Evolutionary conservation across 2,329 filamentous ascomycete genomes (phyloP), one percentile per base, ranked within the genome.

Genomic region (Trichophyton equinum): DNA sequence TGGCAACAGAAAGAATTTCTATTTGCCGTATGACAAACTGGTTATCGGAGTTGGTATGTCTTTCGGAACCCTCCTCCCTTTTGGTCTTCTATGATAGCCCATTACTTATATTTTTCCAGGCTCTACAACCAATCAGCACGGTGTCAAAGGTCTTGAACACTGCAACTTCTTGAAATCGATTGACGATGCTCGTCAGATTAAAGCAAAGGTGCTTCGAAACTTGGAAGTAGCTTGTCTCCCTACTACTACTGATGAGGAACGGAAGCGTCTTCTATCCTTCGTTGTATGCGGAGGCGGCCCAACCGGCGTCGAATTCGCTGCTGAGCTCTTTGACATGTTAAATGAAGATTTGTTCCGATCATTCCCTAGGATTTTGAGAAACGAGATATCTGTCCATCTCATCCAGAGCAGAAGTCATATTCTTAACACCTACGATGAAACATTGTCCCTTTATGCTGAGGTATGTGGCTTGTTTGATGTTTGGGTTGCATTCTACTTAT

Each of bases 151-250:
- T 8, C 81, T 99, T 11, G 89, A 97, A 67, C 82, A 99, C 71
- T 96, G 91, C 74, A 85, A 91, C 74, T 96, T 96, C 76, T 81
- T 99, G 64, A 99, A 99, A 75, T 88, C 95, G 63, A 95, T 99
- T 67, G 87, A 88, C 63, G 92, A 99, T 72, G 94, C 95, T 4
- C 85, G 92, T 27, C 79, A 84, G 69, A 96, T 99, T 68, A 87
- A 92, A 62, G 96, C 95, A 73, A 82, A 86, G 66, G 85, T 99
- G 27, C 83, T 97, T 67, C 83, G 86, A 51, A 99, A 99, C 70
- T 82, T 99, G 62, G 94, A 99, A 73, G 78, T 86, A 40, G 91
- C 94, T 22, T 96, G 90, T 69, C 77, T 99, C n/a, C 95, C 95
- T 0, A 96, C 91, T 0, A 97, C 91, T 0, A 77, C 83, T 0